Percentiles rank a stretch among this genome's conserved stretches.
These are phyloP conservation scores for Trypanosoma rangeli DNA, from an alignment of 208 protist species.

Conservation along the genomic window DNA sequence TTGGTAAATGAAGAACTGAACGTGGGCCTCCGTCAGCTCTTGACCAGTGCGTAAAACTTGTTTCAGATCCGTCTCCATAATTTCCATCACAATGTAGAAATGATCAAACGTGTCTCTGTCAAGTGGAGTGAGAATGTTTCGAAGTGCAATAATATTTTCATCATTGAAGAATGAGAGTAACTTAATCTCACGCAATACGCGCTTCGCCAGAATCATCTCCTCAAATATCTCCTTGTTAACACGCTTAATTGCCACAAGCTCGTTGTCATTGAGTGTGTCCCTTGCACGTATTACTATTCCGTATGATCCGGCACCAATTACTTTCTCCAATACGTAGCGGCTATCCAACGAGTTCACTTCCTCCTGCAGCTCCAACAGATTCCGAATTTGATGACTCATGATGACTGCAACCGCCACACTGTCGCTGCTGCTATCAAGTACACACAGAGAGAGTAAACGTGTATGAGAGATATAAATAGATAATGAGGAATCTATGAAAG, in stretches of 20 bases:
- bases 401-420: background rate
- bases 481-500: background rate
- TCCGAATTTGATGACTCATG: conserved; percentile 21
- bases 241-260: conserved; percentile 93
- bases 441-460: background rate
- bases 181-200: conserved; percentile 95
- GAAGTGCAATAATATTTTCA: conserved; percentile 91
- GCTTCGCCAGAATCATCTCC: conserved; percentile 90
- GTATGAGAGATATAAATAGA: background rate
- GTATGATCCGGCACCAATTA: conserved; percentile 92
- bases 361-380: conserved; percentile 70
- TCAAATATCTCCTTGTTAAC: conserved; percentile 96
- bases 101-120: conserved; percentile 77
- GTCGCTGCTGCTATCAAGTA: background rate
- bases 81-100: conserved; percentile 95
- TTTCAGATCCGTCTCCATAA: conserved; percentile 97
- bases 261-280: conserved; percentile 65
- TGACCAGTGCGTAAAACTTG: conserved; percentile 92
- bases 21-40: conserved; percentile 91
- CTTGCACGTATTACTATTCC: conserved; percentile 87
- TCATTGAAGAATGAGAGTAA: conserved; percentile 89
- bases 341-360: conserved; percentile 80
- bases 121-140: conserved; percentile 82
- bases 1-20: conserved; percentile 97
- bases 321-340: conserved; percentile 85